Conservation (phyloP, 108 stramenopile species). For the Cyclotella atomus region DNA sequence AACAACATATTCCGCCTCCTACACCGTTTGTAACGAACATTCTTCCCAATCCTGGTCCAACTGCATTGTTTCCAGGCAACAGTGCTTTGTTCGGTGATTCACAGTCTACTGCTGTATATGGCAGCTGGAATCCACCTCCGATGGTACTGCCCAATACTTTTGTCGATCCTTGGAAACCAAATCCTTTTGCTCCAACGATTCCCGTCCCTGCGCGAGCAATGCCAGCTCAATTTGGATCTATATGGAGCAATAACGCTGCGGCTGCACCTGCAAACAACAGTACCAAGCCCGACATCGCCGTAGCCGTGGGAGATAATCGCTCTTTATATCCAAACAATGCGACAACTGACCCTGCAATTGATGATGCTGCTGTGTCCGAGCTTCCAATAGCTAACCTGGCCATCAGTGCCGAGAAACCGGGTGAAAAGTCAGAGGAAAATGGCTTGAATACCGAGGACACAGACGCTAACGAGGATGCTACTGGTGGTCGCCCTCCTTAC, state of each 20-base stretch:
- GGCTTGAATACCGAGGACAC: not conserved
- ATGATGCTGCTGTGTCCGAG: not conserved
- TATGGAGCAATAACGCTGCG: conserved; percentile 27
- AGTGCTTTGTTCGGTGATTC: conserved; percentile 41
- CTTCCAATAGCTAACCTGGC: conserved; percentile 5
- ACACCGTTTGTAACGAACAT: conserved; percentile 6
- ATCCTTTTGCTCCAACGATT: conserved; percentile 39
- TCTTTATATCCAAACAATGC: not conserved
- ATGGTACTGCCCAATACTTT: conserved; percentile 29
- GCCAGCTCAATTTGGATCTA: conserved; percentile 26
- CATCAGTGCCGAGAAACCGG: not conserved
- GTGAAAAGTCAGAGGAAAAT: not conserved
- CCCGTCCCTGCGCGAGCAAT: not conserved
- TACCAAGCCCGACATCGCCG: not conserved
- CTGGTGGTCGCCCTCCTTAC: not conserved
- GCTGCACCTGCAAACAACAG: not conserved
- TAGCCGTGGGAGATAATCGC: not conserved
- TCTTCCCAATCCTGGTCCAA: conserved; percentile 17
- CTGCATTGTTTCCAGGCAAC: conserved; percentile 40
- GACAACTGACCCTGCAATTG: not conserved
- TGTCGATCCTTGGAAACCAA: conserved; percentile 42
- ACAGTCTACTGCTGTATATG: conserved; percentile 28
- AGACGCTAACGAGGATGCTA: not conserved
- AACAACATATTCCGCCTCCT: not conserved
- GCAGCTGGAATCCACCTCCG: conserved; percentile 41